A percentile compares a stretch with the other conserved stretches of the same genome.
phyloP scores from a whole-genome alignment of 805 yeast genomes.

The Hanseniaspora opuntiae region DNA sequence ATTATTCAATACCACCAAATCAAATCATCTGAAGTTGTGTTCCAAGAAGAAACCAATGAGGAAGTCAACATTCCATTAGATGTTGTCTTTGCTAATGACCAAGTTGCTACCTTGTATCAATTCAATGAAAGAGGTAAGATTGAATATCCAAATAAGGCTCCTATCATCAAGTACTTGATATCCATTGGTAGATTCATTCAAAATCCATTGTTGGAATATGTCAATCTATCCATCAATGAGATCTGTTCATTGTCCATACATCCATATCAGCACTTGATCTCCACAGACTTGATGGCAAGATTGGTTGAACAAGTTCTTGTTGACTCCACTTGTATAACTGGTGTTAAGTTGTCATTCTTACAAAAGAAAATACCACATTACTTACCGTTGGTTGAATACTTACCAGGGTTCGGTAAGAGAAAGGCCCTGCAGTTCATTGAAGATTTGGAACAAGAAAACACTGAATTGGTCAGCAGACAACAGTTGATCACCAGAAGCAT shows the following conservation, averaged over 20 bases:
- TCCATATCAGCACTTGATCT: conserved; percentile 58
- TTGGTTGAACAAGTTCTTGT: conserved; percentile 74
- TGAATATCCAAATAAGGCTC: conserved; percentile 76
- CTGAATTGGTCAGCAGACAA: conserved; percentile 57
- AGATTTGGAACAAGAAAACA: conserved; percentile 47
- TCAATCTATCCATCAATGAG: conserved; percentile 57
- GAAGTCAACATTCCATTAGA: conserved; percentile 46
- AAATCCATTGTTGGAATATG: conserved; percentile 83
- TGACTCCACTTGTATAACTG: conserved; percentile 79
- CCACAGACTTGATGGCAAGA: conserved; percentile 47
- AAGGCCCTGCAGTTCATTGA: conserved; percentile 79
- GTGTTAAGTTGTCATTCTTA: conserved; percentile 86
- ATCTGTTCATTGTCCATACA: conserved; percentile 54
- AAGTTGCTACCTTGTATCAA: conserved; percentile 80
- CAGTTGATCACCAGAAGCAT: conserved; percentile 73
- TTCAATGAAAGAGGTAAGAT: conserved; percentile 57
- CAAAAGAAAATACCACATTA: conserved; percentile 53
- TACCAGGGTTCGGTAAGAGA: conserved; percentile 91
- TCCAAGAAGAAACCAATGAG: conserved; percentile 29
- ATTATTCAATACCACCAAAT: conserved; percentile 46
- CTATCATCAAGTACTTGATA: conserved; percentile 68
- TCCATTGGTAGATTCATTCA: conserved; percentile 86
- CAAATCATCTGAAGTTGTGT: conserved; percentile 1
- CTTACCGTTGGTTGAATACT: conserved; percentile 58
- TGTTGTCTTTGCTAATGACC: conserved; percentile 78